phyloP scores from a whole-genome alignment of 1,139 yeast genomes.

The Suhomyces kunorum region DNA sequence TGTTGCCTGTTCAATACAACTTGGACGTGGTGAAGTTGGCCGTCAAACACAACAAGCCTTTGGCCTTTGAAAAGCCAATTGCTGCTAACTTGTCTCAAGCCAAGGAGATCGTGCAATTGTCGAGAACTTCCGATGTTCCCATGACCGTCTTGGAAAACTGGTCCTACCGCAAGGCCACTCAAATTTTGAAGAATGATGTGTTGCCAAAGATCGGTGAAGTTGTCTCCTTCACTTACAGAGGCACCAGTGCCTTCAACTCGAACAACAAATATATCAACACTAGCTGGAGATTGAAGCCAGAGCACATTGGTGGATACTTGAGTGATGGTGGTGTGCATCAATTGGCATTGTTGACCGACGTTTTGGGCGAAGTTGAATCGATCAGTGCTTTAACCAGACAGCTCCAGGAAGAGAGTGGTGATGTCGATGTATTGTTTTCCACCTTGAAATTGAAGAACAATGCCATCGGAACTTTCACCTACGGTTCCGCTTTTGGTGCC shows the following conservation, averaged over 20 bases:
- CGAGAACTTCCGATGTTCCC: constrained; percentile 62
- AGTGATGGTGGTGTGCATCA: constrained; percentile 97
- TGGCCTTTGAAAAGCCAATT: constrained; percentile 85
- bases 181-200: constrained; percentile 49
- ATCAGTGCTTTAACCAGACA: constrained; percentile 76
- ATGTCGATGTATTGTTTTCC: constrained; percentile 76
- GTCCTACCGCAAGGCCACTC: constrained; percentile 64
- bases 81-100: constrained; percentile 86
- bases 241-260: constrained; percentile 78
- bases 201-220: constrained; percentile 74
- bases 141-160: constrained; percentile 83
- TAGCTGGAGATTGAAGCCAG: constrained; percentile 84
- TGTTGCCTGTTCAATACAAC: constrained; percentile 83
- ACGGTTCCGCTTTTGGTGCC: constrained; percentile 90
- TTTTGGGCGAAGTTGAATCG: constrained; percentile 71
- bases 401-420: constrained; percentile 72
- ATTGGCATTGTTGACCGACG: constrained; percentile 77
- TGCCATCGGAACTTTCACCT: constrained; percentile 82
- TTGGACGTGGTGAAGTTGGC: constrained; percentile 66
- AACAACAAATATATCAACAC: constrained; percentile 67
- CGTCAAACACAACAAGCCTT: constrained; percentile 70
- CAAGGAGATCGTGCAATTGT: constrained; percentile 66
- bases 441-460: constrained; percentile 63
- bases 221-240: constrained; percentile 72
- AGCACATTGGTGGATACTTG: constrained; percentile 87